Base-by-base conservation (phyloP, 1,139 yeast species). In the Yamadazyma mexicana region DNA sequence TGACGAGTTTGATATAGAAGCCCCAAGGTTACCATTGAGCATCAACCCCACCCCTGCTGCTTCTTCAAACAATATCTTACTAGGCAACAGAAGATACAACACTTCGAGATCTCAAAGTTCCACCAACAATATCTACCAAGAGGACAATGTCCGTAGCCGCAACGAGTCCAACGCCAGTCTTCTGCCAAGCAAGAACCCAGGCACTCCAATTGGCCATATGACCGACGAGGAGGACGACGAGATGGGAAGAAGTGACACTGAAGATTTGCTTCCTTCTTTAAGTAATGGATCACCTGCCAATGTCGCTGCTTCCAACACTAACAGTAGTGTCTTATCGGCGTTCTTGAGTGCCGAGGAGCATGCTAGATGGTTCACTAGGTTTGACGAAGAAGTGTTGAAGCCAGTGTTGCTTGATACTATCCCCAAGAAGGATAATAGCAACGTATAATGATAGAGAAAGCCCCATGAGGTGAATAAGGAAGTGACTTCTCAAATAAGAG, bases 1-100 rank as follows among this genome's bases (percentile, higher is more conserved):
- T 60, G 98, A 92, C 56, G 98, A 92, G 59, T 92, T 92, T 30
- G 98, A 91, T 53, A 86, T 89, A 39, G 97, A 89, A 60, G 87
- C 91, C 2, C 75, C 91, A 36, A 69, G 77, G 51, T 56, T 71
- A 40, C 68, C 72, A 2, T 43, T 59, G 23, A 40, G 44, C 26
- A 40, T 42, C 8, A 44, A 37, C n/a, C 43, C 39, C 25, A 43
- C 50, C 9, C 52, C 55, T 2, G 53, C 53, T 20, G 35, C 31
- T 17, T 41, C 55, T 18, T 37, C 46, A 26, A 42, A 40, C 33
- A 42, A 45, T 22, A 38, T 47, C 4, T 35, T 58, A 14, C 39
- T 64, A 45, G 71, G 75, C 2, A 64, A 53, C 40, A 62, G 78
- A 55, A 58, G 77, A 46, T 62, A 44, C 46, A 46, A 45, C 12